phyloP scores from a whole-genome alignment of 176 grass and related monocot species.

The Metroxylon sagu region DNA sequence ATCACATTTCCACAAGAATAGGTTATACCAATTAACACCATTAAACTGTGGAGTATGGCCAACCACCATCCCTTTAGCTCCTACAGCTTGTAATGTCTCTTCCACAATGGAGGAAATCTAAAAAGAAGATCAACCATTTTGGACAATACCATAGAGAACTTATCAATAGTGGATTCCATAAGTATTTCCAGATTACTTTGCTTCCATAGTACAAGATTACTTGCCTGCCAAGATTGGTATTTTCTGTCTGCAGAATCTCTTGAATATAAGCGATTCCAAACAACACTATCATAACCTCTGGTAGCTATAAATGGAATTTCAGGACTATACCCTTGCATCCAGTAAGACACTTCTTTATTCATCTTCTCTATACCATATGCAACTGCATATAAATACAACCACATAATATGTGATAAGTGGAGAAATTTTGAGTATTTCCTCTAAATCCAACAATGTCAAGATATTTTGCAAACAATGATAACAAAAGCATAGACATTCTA shows the following conservation, averaged over 20 bases:
- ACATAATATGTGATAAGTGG: not conserved
- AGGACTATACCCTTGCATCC: constrained; percentile 50
- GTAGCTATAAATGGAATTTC: constrained; percentile 76
- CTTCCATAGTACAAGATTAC: constrained; percentile 1
- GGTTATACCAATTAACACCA: constrained; percentile 67
- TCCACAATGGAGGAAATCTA: constrained; percentile 81
- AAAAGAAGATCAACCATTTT: constrained; percentile 10
- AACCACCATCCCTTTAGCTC: constrained; percentile 87
- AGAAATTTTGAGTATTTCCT: no score
- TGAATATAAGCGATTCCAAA: constrained; percentile 83
- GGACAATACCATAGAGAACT: no score
- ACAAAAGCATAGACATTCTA: no score
- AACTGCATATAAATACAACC: constrained; percentile 30
- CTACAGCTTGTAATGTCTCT: constrained; percentile 52
- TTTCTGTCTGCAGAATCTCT: constrained; percentile 39
- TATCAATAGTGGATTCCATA: no score
- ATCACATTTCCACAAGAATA: not conserved
- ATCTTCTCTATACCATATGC: constrained; percentile 75
- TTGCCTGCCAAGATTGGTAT: constrained; percentile 37
- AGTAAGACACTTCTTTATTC: constrained; percentile 76
- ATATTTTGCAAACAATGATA: no score
- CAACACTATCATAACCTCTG: constrained; percentile 87
- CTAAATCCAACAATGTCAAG: no score
- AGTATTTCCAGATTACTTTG: no score
- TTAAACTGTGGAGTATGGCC: constrained; percentile 78